Evolutionary conservation across 495 filamentous ascomycete genomes (phyloP).

Genomic region (Apiosordaria backusii): DNA sequence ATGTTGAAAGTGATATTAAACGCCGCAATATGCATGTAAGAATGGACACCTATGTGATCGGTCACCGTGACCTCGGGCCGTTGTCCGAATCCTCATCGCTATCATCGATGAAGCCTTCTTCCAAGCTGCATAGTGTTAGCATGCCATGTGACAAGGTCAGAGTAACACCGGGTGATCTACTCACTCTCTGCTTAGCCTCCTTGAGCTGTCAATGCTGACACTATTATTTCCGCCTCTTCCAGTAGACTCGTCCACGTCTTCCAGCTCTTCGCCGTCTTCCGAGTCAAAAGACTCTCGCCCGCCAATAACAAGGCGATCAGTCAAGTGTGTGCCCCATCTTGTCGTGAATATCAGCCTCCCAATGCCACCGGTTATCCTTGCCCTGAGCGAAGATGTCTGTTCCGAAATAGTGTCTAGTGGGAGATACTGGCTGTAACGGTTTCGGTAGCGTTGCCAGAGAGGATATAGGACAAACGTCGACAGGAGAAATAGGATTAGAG

Average conservation of each 20-base stretch:
- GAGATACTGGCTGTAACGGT: constrained; percentile 69
- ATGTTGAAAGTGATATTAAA: constrained; percentile 14
- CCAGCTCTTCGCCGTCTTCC: constrained; percentile 59
- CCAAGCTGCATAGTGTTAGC: constrained; percentile 33
- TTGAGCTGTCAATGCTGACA: constrained; percentile 39
- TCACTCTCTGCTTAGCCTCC: constrained; percentile 71
- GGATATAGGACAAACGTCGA: constrained; percentile 69
- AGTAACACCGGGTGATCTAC: constrained; percentile 17
- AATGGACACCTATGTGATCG: constrained; percentile 15
- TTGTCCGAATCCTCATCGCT: constrained; percentile 29
- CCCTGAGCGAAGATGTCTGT: constrained; percentile 59
- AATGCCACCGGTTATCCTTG: constrained; percentile 55
- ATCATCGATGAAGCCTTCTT: constrained; percentile 39
- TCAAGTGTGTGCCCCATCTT: constrained; percentile 46
- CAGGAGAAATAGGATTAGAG: constrained; percentile 69
- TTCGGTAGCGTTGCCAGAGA: constrained; percentile 69
- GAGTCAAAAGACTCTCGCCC: constrained; percentile 45
- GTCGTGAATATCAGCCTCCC: constrained; percentile 55
- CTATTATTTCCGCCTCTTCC: constrained; percentile 56
- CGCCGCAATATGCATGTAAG: constrained; percentile 12
- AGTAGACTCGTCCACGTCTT: constrained; percentile 63
- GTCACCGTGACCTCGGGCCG: constrained; percentile 4
- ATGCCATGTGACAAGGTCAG: neutral
- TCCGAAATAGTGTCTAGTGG: constrained; percentile 61
- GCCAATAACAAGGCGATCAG: constrained; percentile 35